Evolutionary conservation across 495 filamentous ascomycete genomes (phyloP).

Genomic region (Glonium stellatum): DNA sequence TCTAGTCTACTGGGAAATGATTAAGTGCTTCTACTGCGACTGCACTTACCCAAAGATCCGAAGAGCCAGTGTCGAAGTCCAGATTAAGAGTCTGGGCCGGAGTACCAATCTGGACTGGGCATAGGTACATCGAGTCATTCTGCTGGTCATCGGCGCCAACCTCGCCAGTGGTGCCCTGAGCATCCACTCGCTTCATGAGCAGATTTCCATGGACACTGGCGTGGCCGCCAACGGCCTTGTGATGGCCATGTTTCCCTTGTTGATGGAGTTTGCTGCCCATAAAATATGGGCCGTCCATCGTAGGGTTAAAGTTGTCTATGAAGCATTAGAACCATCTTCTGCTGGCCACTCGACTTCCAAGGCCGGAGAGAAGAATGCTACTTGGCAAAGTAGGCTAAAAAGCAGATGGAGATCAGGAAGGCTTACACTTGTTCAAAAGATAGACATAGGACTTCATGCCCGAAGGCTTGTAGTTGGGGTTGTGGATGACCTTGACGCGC

Average conservation of each 20-base stretch:
- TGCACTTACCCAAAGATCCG: conserved; percentile 63
- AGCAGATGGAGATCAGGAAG: not conserved
- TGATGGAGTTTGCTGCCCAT: conserved; percentile 39
- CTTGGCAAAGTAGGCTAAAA: not conserved
- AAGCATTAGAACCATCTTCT: not conserved
- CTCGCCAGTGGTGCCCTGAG: conserved; percentile 42
- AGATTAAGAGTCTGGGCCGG: conserved; percentile 59
- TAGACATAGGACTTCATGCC: conserved; percentile 69
- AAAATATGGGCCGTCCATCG: conserved; percentile 61
- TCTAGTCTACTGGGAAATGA: not conserved
- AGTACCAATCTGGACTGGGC: conserved; percentile 59
- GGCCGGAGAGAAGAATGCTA: not conserved
- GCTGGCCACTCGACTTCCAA: not conserved
- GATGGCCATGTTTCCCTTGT: conserved; percentile 18
- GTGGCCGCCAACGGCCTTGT: conserved; percentile 39
- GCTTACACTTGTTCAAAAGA: conserved; percentile 55
- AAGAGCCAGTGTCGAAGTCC: conserved; percentile 72
- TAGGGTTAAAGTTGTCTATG: conserved; percentile 55
- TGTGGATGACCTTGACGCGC: conserved; percentile 36
- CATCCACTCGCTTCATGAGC: conserved; percentile 46
- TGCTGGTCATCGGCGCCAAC: conserved; percentile 67
- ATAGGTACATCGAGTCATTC: conserved; percentile 66
- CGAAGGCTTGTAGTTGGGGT: conserved; percentile 56
- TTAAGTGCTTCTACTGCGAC: too few relatives aligned
- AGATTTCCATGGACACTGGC: conserved; percentile 36